Evolutionary conservation across 2,329 filamentous ascomycete species (phyloP).

Genomic region (Fonsecaea erecta): DNA sequence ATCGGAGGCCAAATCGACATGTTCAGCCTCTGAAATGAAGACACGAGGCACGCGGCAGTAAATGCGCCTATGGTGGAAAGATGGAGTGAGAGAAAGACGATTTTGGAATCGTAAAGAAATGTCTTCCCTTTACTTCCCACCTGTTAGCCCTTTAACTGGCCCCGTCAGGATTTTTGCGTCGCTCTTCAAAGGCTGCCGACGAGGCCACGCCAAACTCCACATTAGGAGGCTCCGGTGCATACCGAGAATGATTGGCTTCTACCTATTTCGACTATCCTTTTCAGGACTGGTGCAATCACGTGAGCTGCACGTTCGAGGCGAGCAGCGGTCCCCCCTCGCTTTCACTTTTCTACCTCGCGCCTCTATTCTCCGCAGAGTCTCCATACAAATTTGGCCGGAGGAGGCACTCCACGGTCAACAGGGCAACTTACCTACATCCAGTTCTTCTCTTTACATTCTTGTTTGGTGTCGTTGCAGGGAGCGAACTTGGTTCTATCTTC

Average conservation of each 20-base stretch:
- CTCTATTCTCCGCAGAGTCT: constrained; percentile 19
- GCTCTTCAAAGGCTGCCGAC: background rate
- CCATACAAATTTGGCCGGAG: constrained; percentile 4
- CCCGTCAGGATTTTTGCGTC: background rate
- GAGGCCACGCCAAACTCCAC: background rate
- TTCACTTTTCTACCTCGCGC: constrained; percentile 9
- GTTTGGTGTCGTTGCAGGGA: constrained; percentile 14
- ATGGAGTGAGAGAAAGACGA: background rate
- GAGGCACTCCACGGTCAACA: constrained; percentile 5
- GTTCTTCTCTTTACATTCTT: constrained; percentile 18
- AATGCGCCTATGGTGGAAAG: constrained; percentile 1
- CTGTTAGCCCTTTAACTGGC: background rate
- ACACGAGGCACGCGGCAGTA: constrained; percentile 27
- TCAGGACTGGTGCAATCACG: background rate
- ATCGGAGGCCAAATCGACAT: constrained; percentile 5
- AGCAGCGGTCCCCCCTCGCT: constrained; percentile 7
- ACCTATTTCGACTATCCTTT: background rate
- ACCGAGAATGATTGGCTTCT: background rate
- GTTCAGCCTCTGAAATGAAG: constrained; percentile 29
- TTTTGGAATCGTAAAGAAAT: background rate
- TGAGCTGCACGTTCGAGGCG: constrained; percentile 1
- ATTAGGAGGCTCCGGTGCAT: background rate
- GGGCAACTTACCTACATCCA: constrained; percentile 11
- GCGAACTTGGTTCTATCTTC: background rate
- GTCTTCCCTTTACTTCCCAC: background rate